A percentile compares a stretch with the other conserved stretches of the same genome.
phyloP scores from a whole-genome alignment of 106 monocot genomes.

The Phalaenopsis aphrodite region DNA sequence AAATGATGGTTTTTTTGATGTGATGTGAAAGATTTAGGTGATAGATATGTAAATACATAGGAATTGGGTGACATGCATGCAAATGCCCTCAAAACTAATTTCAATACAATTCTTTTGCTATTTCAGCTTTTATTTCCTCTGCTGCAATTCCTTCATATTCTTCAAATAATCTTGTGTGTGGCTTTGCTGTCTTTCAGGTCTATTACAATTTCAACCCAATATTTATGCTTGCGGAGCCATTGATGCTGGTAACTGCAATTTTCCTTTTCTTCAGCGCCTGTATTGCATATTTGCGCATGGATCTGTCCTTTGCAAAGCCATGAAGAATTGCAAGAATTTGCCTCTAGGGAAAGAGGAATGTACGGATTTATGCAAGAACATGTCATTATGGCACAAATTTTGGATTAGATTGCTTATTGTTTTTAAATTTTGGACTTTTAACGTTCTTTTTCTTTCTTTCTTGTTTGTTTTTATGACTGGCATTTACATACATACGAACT shows the following conservation, averaged over 20 bases:
- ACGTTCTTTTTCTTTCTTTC: too few species aligned
- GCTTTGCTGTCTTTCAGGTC: slow-evolving; percentile 34
- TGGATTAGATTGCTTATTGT: neutral
- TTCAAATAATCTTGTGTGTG: neutral
- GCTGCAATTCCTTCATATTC: too few species aligned
- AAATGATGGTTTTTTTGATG: too few species aligned
- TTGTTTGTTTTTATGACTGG: too few species aligned
- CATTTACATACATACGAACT: too few species aligned
- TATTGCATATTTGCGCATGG: slow-evolving; percentile 57
- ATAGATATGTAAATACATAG: too few species aligned
- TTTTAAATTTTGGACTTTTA: neutral
- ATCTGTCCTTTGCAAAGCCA: slow-evolving; percentile 60
- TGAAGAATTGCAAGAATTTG: slow-evolving; percentile 3
- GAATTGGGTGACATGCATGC: too few species aligned
- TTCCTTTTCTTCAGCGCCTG: slow-evolving; percentile 59
- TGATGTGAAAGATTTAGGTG: too few species aligned
- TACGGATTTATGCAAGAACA: neutral
- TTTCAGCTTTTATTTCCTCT: too few species aligned
- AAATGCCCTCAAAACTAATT: too few species aligned
- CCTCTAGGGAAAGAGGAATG: neutral
- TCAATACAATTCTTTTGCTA: too few species aligned
- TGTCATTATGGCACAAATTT: neutral
- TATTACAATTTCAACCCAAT: slow-evolving; percentile 58
- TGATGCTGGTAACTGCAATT: slow-evolving; percentile 56
- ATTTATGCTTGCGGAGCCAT: slow-evolving; percentile 80